phyloP scores from a whole-genome alignment of 345 rosid species.

The Excoecaria agallocha region DNA sequence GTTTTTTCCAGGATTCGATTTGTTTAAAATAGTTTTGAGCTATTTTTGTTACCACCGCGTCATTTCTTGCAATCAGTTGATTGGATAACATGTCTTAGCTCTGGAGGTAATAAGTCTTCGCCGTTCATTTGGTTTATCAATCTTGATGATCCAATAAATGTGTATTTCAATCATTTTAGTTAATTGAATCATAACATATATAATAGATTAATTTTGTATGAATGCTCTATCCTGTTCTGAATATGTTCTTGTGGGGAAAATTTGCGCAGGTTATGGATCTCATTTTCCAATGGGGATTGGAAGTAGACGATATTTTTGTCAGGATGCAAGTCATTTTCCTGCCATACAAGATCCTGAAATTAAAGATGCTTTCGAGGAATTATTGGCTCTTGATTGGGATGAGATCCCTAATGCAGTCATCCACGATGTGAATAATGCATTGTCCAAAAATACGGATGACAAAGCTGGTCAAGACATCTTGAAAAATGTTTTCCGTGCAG shows the following conservation, averaged over 20 bases:
- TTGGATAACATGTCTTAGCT: not conserved
- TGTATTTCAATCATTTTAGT: not conserved
- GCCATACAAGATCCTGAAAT: slow-evolving; percentile 54
- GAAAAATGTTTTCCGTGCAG: slow-evolving; percentile 65
- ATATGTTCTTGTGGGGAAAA: slow-evolving; percentile 7
- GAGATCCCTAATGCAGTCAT: slow-evolving; percentile 53
- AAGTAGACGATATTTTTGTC: slow-evolving; percentile 50
- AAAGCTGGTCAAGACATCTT: slow-evolving; percentile 71
- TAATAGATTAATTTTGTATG: not conserved
- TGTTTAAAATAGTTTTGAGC: not conserved
- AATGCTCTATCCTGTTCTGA: slow-evolving; percentile 7
- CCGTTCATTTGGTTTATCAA: not conserved
- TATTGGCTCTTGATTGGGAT: slow-evolving; percentile 84
- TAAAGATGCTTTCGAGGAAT: slow-evolving; percentile 60
- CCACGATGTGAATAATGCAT: slow-evolving; percentile 50
- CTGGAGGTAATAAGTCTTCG: not conserved
- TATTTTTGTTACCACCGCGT: not conserved
- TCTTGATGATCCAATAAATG: not conserved
- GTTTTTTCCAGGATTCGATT: not conserved
- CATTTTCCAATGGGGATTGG: slow-evolving; percentile 45
- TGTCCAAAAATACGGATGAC: slow-evolving; percentile 62
- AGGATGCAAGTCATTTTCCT: slow-evolving; percentile 68
- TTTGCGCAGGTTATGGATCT: slow-evolving; percentile 39
- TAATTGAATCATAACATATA: not conserved
- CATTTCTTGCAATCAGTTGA: not conserved